Evolutionary conservation across 2,329 filamentous ascomycete genomes (phyloP).

Genomic region (Stylonectria norvegica): DNA sequence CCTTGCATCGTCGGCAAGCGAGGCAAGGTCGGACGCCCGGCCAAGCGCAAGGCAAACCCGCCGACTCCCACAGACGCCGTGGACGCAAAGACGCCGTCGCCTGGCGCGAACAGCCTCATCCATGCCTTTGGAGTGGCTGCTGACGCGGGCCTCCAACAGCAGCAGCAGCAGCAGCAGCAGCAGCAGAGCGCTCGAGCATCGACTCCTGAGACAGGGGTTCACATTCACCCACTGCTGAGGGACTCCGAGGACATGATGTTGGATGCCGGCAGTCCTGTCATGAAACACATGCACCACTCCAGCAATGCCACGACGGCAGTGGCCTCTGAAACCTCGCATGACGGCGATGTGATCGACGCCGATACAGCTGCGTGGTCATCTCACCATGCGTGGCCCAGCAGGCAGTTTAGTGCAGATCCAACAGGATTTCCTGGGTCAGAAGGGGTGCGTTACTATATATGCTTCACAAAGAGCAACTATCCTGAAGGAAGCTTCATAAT

Average conservation of each 20-base stretch:
- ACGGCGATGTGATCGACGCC: slow-evolving; percentile 5
- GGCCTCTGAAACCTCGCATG: too few species aligned
- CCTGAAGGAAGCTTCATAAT: too few species aligned
- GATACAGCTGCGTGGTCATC: slow-evolving; percentile 4
- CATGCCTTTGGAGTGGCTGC: slow-evolving; percentile 5
- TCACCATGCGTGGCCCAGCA: slow-evolving; percentile 6
- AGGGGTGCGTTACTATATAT: slow-evolving; percentile 1
- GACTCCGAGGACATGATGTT: slow-evolving; percentile 4
- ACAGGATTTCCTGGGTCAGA: slow-evolving; percentile 4
- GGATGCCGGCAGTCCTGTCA: background rate
- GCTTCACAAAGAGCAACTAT: too few species aligned
- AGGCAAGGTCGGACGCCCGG: slow-evolving; percentile 16
- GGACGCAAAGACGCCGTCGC: slow-evolving; percentile 4
- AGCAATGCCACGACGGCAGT: background rate
- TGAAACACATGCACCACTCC: slow-evolving; percentile 4
- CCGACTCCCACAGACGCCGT: background rate
- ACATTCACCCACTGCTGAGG: background rate
- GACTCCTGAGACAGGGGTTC: slow-evolving; percentile 2
- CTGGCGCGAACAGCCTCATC: slow-evolving; percentile 1
- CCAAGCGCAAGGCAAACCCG: slow-evolving; percentile 9
- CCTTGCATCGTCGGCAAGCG: slow-evolving; percentile 13
- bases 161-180: too few species aligned
- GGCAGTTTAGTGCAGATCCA: slow-evolving; percentile 1
- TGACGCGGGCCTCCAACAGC: background rate
- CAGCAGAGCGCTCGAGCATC: too few species aligned